phyloP scores from a whole-genome alignment of 371 early-diverging fungal genomes.

The Mortierella sp. region DNA sequence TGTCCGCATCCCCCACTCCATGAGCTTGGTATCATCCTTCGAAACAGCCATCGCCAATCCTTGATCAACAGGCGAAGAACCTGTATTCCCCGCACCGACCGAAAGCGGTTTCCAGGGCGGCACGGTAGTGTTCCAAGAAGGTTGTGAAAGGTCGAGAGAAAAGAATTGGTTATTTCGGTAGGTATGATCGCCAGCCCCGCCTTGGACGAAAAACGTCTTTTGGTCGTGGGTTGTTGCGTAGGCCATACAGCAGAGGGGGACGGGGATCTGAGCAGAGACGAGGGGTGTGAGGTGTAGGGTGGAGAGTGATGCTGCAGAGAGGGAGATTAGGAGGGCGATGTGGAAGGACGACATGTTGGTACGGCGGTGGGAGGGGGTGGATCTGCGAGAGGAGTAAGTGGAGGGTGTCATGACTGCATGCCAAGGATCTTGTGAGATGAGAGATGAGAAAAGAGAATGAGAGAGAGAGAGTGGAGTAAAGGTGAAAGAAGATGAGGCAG shows the following conservation, averaged over 20 bases:
- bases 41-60: constrained; percentile 14
- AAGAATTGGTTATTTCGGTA: neutral
- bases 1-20: neutral
- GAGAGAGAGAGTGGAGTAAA: neutral
- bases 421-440: neutral
- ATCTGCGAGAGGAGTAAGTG: neutral
- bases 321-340: neutral
- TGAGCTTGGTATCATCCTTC: neutral
- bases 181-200: neutral
- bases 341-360: neutral
- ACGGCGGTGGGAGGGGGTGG: neutral
- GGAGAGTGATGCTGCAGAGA: neutral
- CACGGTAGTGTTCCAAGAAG: neutral
- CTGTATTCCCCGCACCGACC: neutral
- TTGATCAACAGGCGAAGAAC: neutral
- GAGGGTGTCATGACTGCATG: neutral
- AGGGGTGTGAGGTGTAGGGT: neutral
- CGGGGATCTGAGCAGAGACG: neutral
- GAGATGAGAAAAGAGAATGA: neutral
- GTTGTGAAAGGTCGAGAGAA: constrained; percentile 16
- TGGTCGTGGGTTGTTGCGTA: constrained; percentile 9
- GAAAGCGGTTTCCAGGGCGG: constrained; percentile 15
- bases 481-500: neutral
- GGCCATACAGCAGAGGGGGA: neutral
- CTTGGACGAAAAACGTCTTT: neutral